Conservation (phyloP, 164 flowering plant species). For the Akebia trifoliata region DNA sequence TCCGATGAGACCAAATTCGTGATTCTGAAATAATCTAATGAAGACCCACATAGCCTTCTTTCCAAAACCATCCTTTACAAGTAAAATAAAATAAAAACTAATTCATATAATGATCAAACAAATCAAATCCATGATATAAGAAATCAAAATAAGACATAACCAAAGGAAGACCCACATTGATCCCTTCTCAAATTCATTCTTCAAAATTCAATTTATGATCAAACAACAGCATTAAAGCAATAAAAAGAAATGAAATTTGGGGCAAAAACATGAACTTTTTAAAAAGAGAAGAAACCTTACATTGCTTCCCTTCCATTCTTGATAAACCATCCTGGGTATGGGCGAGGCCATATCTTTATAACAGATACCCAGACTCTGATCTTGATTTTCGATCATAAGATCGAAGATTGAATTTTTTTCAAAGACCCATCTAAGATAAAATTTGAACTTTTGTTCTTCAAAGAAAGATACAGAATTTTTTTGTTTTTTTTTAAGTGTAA, state of each 20-base stretch:
- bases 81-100: not conserved
- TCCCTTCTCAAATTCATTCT: slow-evolving; percentile 9
- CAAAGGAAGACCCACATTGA: slow-evolving; percentile 2
- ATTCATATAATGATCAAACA: not conserved
- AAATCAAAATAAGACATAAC: not conserved
- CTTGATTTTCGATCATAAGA: no score
- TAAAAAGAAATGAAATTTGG: no score
- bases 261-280: no score
- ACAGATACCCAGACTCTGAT: no score
- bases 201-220: not conserved
- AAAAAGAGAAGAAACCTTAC: slow-evolving; percentile 31
- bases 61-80: not conserved
- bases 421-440: no score
- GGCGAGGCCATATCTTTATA: slow-evolving; percentile 21
- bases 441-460: no score
- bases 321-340: slow-evolving; percentile 53
- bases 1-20: not conserved
- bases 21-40: not conserved
- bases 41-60: not conserved
- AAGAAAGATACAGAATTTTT: no score
- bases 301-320: slow-evolving; percentile 72
- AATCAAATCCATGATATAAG: not conserved
- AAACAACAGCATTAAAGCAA: no score
- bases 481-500: no score
- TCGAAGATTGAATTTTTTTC: no score